Evolutionary conservation across 345 rosid genomes (phyloP), one percentile per base, ranked within the genome.

Genomic region (Garcia nutans): DNA sequence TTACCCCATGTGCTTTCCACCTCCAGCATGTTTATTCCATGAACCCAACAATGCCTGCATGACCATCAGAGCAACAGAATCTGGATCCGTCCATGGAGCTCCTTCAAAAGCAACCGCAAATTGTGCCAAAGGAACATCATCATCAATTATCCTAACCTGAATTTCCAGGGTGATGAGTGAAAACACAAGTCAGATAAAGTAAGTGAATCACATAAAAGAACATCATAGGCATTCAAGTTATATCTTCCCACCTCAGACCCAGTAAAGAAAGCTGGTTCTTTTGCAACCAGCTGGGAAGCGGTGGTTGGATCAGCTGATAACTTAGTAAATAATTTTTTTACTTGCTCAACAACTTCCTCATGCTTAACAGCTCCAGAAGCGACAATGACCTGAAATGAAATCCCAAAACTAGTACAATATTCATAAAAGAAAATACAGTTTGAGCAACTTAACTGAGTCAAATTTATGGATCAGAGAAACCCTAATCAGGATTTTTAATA

Each of bases 1-100:
- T 87, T 78, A 96, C 99, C 99, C 99, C 97, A 91, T 90, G 87
- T 96, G 99, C 82, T 93, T 96, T 81, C 99, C 99, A 59, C 97
- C 97, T 60, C 92, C 93, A 42, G 89, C 86, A 78, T 59, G 86
- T 81, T 92, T 93, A 84, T 85, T 93, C 97, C 97, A 93, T 28
- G 99, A 93, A 76, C 99, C 99, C 82, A 96, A 80, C 97, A 96
- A 91, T n/a, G 96, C 88, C 76, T 96, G 99, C 94, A 96, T 91
- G 74, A 96, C 97, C 99, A 96, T 93, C 63, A 96, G 85, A 45
- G 97, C 86, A 76, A 92, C 83, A 47, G 99, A 93, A 87, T 96
- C 99, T 76, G 99, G 98, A 81, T 96, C 99, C 10, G 93, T 90
- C 99, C 99, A 96, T 58, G 99, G 86, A 72, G 99, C 97, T 84